Base-by-base conservation (phyloP, 1,284 basidiomycete genomes). In the Melampsora americana region DNA sequence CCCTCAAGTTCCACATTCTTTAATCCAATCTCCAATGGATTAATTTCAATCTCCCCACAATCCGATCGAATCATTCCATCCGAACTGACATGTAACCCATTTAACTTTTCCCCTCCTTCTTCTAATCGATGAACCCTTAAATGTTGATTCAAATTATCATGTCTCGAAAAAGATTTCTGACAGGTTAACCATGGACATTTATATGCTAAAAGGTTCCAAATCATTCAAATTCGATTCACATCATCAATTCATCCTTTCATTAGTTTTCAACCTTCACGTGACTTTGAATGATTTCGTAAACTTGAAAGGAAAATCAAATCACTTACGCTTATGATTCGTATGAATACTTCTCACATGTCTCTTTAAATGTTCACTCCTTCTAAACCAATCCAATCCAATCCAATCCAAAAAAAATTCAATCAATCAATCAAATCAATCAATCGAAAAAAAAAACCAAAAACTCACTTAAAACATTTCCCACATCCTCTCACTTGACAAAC, bases 331-430 rank as follows among this genome's bases (percentile, higher is more conserved):
- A 82, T 91, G 90, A 81, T 90, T 87, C 0, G 90, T 91, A 82
- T 92, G 90, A 69, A 92, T 90, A 80, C 88, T 89, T 79, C 90
- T 82, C 32, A 91, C 86, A 83, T 92, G 90, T 50, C 90, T 83
- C 84, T 91, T 91, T 78, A 92, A 83, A 83, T 92, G 90, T 83
- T 92, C 90, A 26, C 89, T 88, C 35, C 90, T 48, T 39, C 70
- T 73, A 59, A 16, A 42, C 32, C 35, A 50, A 35, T 28, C 9
- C 35, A 64, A 26, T 18, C 30, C n/a, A 32, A 11, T n/a, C n/a
- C 4, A 28, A 5, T 42, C 5, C 2, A 3, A 35, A 35, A 35
- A 35, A 35, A 35, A 35, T 4, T 4, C 35, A 35, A 35, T 35
- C 35, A 3, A n/a, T n/a, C n/a, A n/a, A n/a, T n/a, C n/a, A n/a